Conservation (phyloP, 371 early-diverging fungal species). For the Apophysomyces ossiformis region DNA sequence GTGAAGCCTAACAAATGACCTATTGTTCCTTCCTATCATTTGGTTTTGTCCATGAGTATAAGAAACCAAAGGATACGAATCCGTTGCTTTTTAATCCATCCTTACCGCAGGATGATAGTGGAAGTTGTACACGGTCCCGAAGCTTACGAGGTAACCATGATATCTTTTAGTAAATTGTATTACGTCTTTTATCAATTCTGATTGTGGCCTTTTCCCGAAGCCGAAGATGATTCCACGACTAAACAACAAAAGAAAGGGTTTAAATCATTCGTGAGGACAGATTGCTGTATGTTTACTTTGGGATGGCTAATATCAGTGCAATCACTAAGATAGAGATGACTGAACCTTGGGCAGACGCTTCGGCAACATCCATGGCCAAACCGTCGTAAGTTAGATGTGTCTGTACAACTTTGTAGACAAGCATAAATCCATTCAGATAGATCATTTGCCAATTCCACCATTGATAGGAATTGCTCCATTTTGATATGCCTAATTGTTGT, state of each 20-base stretch:
- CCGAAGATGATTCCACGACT: slow-evolving; percentile 49
- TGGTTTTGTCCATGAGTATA: not conserved
- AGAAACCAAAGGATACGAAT: not conserved
- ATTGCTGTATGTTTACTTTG: slow-evolving; percentile 22
- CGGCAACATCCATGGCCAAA: slow-evolving; percentile 42
- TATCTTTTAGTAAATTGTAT: slow-evolving; percentile 43
- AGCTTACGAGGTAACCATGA: slow-evolving; percentile 52
- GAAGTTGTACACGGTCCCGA: slow-evolving; percentile 47
- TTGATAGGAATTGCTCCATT: slow-evolving; percentile 38
- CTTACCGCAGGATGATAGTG: slow-evolving; percentile 53
- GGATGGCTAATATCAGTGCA: slow-evolving; percentile 47
- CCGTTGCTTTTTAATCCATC: not conserved
- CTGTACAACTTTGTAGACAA: slow-evolving; percentile 38
- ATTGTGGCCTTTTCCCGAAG: slow-evolving; percentile 21
- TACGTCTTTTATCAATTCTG: slow-evolving; percentile 25
- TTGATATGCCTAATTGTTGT: slow-evolving; percentile 24
- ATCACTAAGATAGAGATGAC: slow-evolving; percentile 42
- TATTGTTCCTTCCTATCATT: slow-evolving; percentile 43
- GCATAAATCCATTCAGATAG: slow-evolving; percentile 41
- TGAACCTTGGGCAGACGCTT: slow-evolving; percentile 47
- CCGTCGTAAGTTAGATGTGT: slow-evolving; percentile 46
- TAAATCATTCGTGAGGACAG: not conserved
- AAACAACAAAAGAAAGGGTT: not conserved
- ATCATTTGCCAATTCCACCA: slow-evolving; percentile 55
- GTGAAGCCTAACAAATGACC: slow-evolving; percentile 46